Evolutionary conservation across 164 flowering plant species (phyloP).

Genomic region (Kalanchoe fedtschenkoi): DNA sequence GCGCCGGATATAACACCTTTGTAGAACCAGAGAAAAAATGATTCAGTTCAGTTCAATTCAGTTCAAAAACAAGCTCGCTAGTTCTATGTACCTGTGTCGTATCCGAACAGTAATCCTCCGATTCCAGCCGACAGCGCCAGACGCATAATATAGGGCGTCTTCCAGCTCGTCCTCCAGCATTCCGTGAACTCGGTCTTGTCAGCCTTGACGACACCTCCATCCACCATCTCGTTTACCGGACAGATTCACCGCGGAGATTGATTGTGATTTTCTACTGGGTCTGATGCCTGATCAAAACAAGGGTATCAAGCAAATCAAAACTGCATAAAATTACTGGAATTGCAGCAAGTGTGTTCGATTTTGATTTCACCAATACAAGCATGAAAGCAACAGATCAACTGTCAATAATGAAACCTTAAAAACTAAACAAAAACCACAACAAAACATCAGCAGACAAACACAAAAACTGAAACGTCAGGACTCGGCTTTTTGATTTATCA

Average conservation of each 20-base stretch:
- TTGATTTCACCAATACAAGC: too few species aligned
- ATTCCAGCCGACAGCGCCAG: slow-evolving; percentile 89
- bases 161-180: slow-evolving; percentile 45
- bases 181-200: slow-evolving; percentile 54
- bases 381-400: background rate
- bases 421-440: background rate
- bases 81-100: slow-evolving; percentile 60
- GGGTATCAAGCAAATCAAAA: background rate
- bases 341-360: background rate
- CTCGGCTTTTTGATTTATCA: too few species aligned
- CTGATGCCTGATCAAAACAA: background rate
- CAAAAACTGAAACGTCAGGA: background rate
- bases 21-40: background rate
- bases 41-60: background rate
- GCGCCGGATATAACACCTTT: slow-evolving; percentile 12
- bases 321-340: background rate
- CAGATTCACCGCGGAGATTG: too few species aligned
- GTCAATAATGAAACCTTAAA: background rate
- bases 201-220: slow-evolving; percentile 35
- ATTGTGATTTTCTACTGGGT: background rate
- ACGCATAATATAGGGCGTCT: slow-evolving; percentile 55
- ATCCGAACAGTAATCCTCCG: slow-evolving; percentile 91
- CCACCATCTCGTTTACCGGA: slow-evolving; percentile 25
- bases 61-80: background rate
- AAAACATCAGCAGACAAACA: background rate